A percentile compares a stretch with the other conserved stretches of the same genome.
Evolutionary conservation across 2,329 filamentous ascomycete genomes (phyloP).

Genomic region (Pseudocercospora crystallina): DNA sequence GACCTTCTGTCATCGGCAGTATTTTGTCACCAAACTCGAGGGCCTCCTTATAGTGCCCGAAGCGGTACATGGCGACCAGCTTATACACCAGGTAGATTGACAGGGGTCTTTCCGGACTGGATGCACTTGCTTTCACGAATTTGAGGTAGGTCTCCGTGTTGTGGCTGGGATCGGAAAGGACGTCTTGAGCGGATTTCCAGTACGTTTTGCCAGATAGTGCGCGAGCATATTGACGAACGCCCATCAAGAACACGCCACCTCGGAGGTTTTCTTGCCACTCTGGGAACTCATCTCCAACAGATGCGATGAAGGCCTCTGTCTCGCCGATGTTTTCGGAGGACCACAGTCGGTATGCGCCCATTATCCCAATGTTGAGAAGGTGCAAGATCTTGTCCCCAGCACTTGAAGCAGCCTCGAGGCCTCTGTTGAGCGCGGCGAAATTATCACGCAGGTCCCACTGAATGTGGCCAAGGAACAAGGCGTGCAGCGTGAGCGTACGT

Average conservation of each 20-base stretch:
- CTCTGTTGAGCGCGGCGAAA: constrained; percentile 61
- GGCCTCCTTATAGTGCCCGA: constrained; percentile 45
- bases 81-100: constrained; percentile 65
- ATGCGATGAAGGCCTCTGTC: constrained; percentile 68
- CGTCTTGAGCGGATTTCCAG: constrained; percentile 49
- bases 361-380: constrained; percentile 69
- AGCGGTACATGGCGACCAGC: constrained; percentile 43
- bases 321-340: constrained; percentile 68
- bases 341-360: constrained; percentile 67
- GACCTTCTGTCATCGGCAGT: constrained; percentile 41
- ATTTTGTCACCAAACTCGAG: constrained; percentile 44
- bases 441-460: constrained; percentile 61
- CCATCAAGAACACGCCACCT: constrained; percentile 68
- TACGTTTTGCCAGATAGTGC: constrained; percentile 74
- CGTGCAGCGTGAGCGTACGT: constrained; percentile 67
- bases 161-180: constrained; percentile 70
- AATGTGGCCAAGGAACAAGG: constrained; percentile 69
- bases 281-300: constrained; percentile 70
- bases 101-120: constrained; percentile 63
- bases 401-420: constrained; percentile 64
- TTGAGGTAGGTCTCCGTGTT: constrained; percentile 57
- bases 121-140: constrained; percentile 47
- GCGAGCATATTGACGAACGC: constrained; percentile 64
- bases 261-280: constrained; percentile 71
- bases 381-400: constrained; percentile 71